These are phyloP conservation scores for Nectriaceae sp. DNA, from an alignment of 2,329 filamentous ascomycete genomes.

Conservation along the genomic window DNA sequence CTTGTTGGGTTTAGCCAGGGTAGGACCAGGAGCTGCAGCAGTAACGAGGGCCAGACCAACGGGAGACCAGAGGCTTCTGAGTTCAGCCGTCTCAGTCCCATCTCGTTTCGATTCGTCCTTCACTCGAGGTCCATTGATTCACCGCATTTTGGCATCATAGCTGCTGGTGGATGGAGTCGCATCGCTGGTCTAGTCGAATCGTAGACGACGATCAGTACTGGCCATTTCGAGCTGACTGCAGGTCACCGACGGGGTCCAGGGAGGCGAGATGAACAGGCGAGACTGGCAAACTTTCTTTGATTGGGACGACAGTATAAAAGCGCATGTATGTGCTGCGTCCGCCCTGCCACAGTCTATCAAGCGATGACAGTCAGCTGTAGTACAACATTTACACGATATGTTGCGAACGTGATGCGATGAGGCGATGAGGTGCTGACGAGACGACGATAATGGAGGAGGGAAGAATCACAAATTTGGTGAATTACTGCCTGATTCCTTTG, in stretches of 20 bases:
- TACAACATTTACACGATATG: neutral
- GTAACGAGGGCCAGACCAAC: constrained; percentile 6
- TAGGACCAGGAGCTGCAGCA: constrained; percentile 13
- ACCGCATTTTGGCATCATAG: constrained; percentile 30
- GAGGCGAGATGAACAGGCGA: constrained; percentile 21
- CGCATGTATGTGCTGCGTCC: neutral
- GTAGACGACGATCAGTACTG: constrained; percentile 14
- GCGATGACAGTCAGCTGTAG: neutral
- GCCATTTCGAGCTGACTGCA: constrained; percentile 28
- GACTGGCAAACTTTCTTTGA: constrained; percentile 13
- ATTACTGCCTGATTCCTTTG: neutral
- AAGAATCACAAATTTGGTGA: neutral
- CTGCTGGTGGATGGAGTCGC: neutral
- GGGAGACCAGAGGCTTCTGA: constrained; percentile 10
- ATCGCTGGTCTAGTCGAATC: constrained; percentile 21
- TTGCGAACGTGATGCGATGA: neutral
- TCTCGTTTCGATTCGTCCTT: constrained; percentile 14
- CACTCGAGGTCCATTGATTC: constrained; percentile 20
- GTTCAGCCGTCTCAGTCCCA: constrained; percentile 13
- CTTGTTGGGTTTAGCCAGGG: constrained; percentile 13
- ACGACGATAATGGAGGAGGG: neutral
- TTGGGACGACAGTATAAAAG: constrained; percentile 9
- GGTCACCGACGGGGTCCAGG: constrained; percentile 14
- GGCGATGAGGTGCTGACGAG: neutral
- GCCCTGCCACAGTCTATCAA: neutral